Conservation (phyloP, 2,329 filamentous ascomycete genomes). For the Diaporthe eres region DNA sequence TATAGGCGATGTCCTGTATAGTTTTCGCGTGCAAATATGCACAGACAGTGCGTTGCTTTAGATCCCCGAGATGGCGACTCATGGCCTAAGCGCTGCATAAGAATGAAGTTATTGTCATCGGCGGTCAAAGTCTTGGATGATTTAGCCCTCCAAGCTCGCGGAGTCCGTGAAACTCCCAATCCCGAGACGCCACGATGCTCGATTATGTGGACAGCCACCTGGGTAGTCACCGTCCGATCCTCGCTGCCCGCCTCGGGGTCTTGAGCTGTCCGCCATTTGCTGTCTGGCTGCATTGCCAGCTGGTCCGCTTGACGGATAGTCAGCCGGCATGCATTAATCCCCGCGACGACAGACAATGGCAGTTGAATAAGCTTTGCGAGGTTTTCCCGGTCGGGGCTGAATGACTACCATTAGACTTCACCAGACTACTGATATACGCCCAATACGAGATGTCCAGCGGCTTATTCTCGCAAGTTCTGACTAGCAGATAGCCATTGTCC, state of each 20-base stretch:
- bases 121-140: slow-evolving; percentile 22
- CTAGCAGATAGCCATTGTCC: neutral
- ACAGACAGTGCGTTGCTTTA: slow-evolving; percentile 9
- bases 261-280: neutral
- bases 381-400: neutral
- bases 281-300: neutral
- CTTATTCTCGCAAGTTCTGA: neutral
- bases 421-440: slow-evolving; percentile 1
- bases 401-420: neutral
- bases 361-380: slow-evolving; percentile 8
- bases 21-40: neutral
- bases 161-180: slow-evolving; percentile 19
- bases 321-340: neutral
- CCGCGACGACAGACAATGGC: neutral
- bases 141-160: neutral
- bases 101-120: slow-evolving; percentile 1
- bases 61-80: slow-evolving; percentile 24
- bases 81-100: slow-evolving; percentile 7
- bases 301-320: neutral
- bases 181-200: slow-evolving; percentile 7
- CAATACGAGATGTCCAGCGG: neutral
- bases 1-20: neutral
- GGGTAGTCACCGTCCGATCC: too few species aligned
- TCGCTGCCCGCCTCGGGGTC: neutral
- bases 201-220: neutral